These are phyloP conservation scores for Turnera subulata DNA, from an alignment of 345 rosid genomes.

Conservation along the genomic window DNA sequence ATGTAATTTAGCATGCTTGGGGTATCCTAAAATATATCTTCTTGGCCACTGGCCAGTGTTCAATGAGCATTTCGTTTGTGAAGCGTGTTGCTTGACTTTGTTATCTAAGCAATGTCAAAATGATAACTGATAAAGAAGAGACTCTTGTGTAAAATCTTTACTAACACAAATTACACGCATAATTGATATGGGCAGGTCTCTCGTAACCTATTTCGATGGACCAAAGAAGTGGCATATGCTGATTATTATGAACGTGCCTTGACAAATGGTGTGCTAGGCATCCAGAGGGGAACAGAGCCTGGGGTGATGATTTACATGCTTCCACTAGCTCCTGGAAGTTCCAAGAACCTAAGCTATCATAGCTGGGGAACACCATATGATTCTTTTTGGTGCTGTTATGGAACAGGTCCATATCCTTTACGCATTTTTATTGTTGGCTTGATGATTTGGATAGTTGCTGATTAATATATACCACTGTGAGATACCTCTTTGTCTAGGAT, in stretches of 20 bases:
- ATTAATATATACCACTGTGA: not conserved
- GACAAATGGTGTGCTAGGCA: slow-evolving; percentile 82
- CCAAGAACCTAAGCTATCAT: slow-evolving; percentile 69
- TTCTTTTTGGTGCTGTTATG: slow-evolving; percentile 99
- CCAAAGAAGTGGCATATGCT: slow-evolving; percentile 77
- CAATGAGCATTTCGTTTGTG: not conserved
- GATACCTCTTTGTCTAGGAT: not conserved
- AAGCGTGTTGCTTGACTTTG: not conserved
- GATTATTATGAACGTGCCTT: slow-evolving; percentile 93
- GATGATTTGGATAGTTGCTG: not conserved
- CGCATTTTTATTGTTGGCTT: not conserved
- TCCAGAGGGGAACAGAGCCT: slow-evolving; percentile 88
- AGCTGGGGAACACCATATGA: slow-evolving; percentile 74
- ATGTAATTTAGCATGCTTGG: too few species aligned
- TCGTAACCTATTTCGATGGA: slow-evolving; percentile 87
- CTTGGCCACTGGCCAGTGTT: too few species aligned
- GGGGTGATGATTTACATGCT: slow-evolving; percentile 98
- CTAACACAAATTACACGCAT: not conserved
- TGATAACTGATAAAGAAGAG: too few species aligned
- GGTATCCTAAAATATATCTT: too few species aligned
- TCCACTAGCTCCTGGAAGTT: slow-evolving; percentile 66
- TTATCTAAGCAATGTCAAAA: too few species aligned
- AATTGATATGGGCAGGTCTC: slow-evolving; percentile 53
- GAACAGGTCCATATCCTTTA: slow-evolving; percentile 75
- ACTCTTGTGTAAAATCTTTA: too few species aligned